These are phyloP conservation scores for Chalciporus chontae DNA, from an alignment of 768 basidiomycete genomes.

Conservation along the genomic window DNA sequence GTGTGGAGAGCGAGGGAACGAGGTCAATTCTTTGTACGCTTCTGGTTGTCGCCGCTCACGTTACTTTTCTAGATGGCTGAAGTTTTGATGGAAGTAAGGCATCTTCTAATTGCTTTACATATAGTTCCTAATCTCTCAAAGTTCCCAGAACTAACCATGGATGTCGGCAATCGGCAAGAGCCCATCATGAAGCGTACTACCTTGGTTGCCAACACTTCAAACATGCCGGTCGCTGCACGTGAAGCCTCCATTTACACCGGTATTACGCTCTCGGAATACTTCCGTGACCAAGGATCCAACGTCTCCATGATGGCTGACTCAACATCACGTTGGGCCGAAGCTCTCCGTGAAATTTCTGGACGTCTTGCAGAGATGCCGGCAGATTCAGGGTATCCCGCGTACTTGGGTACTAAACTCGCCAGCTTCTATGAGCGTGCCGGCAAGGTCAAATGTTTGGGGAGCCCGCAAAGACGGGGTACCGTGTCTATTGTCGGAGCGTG, in stretches of 20 bases:
- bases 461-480: conserved; percentile 82
- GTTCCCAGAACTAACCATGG: conserved; percentile 94
- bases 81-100: conserved; percentile 90
- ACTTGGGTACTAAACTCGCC: conserved; percentile 91
- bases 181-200: conserved; percentile 99
- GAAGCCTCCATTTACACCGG: conserved; percentile 99
- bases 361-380: conserved; percentile 99
- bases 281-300: conserved; percentile 97
- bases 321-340: conserved; percentile 98
- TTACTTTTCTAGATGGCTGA: conserved; percentile 76
- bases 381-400: conserved; percentile 98
- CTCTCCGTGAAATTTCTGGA: conserved; percentile 97
- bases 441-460: conserved; percentile 90
- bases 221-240: conserved; percentile 99
- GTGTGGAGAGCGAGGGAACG: conserved; percentile 98
- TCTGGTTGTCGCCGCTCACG: conserved; percentile 39
- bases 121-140: conserved; percentile 18
- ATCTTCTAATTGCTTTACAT: conserved; percentile 2
- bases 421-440: conserved; percentile 99
- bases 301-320: conserved; percentile 99
- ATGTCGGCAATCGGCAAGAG: conserved; percentile 87
- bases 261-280: conserved; percentile 98
- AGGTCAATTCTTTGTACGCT: conserved; percentile 44
- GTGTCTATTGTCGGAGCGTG: conserved; percentile 99
- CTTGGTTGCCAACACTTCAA: conserved; percentile 97